Percentiles rank a stretch among this genome's conserved stretches.
Evolutionary conservation across 2,329 filamentous ascomycete genomes (phyloP).

Genomic region (Diplodia mutila): DNA sequence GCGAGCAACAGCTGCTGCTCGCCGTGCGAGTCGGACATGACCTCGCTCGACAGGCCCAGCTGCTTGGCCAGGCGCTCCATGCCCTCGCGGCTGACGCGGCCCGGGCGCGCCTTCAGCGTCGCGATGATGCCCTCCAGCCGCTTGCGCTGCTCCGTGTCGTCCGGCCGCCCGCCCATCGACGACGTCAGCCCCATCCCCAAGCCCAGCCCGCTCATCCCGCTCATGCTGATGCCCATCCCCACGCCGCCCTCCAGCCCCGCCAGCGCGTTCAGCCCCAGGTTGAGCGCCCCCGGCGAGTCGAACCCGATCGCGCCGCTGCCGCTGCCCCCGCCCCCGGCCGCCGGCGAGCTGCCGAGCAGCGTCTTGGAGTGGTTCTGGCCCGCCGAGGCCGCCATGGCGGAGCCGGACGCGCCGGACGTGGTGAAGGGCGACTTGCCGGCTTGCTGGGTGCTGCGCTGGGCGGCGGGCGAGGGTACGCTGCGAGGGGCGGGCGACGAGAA

Average conservation of each 20-base stretch:
- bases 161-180: conserved; percentile 45
- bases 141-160: conserved; percentile 57
- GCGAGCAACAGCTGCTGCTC: conserved; percentile 41
- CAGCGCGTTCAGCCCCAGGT: conserved; percentile 43
- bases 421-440: conserved; percentile 44
- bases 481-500: conserved; percentile 48
- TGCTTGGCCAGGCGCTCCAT: conserved; percentile 71
- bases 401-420: neutral
- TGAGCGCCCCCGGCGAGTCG: conserved; percentile 42
- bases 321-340: neutral
- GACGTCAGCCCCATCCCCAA: conserved; percentile 37
- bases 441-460: conserved; percentile 34
- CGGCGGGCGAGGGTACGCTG: conserved; percentile 40
- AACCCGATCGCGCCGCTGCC: conserved; percentile 42
- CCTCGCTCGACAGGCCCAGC: conserved; percentile 60
- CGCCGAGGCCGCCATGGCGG: conserved; percentile 10
- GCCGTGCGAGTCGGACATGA: conserved; percentile 31
- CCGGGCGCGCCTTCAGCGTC: conserved; percentile 68
- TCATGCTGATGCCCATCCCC: conserved; percentile 47
- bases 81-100: conserved; percentile 73
- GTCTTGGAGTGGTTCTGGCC: conserved; percentile 28
- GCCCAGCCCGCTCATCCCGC: conserved; percentile 46
- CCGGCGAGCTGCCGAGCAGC: conserved; percentile 30
- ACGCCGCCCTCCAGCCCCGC: conserved; percentile 46
- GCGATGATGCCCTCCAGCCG: conserved; percentile 66